phyloP scores from a whole-genome alignment of 1,284 basidiomycete species.

The Ceratobasidium sp. region DNA sequence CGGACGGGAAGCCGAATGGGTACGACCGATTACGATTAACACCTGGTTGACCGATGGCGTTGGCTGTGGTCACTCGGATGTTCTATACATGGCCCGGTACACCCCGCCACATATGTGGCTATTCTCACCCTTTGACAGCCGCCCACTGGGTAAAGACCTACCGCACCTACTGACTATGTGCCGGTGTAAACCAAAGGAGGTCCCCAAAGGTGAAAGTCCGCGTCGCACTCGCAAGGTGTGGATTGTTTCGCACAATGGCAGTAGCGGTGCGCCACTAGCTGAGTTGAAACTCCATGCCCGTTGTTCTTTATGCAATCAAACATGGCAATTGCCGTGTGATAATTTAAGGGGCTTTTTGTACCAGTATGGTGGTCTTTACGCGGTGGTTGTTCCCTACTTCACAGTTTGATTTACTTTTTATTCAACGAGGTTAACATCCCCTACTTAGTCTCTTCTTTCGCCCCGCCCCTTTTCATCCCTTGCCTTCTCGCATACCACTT shows the following conservation, averaged over 20 bases:
- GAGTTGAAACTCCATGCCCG: not conserved
- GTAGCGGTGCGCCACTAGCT: not conserved
- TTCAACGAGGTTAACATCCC: too few relatives aligned
- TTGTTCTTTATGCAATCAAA: slow-evolving; percentile 1
- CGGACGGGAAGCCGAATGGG: not conserved
- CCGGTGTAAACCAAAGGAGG: too few relatives aligned
- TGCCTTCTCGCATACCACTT: too few relatives aligned
- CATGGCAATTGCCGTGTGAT: slow-evolving; percentile 3
- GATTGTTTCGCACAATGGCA: not conserved
- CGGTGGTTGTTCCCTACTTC: slow-evolving; percentile 11
- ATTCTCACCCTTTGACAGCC: slow-evolving; percentile 7
- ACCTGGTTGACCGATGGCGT: not conserved
- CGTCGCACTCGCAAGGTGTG: slow-evolving; percentile 1
- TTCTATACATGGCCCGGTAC: not conserved
- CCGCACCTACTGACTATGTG: not conserved
- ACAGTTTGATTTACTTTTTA: too few relatives aligned
- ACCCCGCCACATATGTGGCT: slow-evolving; percentile 11
- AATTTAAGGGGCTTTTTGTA: not conserved
- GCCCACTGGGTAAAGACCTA: not conserved
- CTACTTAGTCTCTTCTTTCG: too few relatives aligned
- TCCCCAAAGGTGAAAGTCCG: too few relatives aligned
- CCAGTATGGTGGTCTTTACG: not conserved
- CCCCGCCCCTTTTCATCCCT: too few relatives aligned
- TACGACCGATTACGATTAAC: not conserved
- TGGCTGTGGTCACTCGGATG: not conserved